These are phyloP conservation scores for Chimonanthus praecox DNA, from an alignment of 164 flowering plant genomes.

Conservation along the genomic window DNA sequence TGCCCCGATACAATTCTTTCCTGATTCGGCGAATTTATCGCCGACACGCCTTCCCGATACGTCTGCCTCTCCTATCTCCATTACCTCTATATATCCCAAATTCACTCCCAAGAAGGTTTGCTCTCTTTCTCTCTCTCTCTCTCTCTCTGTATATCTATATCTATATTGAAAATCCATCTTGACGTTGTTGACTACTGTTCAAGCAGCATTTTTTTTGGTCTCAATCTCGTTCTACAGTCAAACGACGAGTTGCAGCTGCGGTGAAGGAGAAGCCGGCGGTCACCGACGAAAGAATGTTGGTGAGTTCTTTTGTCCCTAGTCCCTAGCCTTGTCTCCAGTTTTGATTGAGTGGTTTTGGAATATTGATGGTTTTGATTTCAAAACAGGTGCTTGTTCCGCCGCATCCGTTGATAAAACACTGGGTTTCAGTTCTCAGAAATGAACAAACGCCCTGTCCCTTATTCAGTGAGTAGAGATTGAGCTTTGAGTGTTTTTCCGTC, in stretches of 20 bases:
- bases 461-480: constrained; percentile 51
- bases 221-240: constrained; percentile 1
- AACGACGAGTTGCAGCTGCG: constrained; percentile 21
- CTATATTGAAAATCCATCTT: not conserved
- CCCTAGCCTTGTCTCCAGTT: not conserved
- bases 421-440: constrained; percentile 91
- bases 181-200: not conserved
- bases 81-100: not conserved
- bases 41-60: constrained; percentile 11
- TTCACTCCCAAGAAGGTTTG: not conserved
- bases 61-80: not conserved
- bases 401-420: constrained; percentile 93
- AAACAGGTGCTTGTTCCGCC: constrained; percentile 90
- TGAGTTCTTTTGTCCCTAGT: constrained; percentile 13
- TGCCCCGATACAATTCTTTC: constrained; percentile 16
- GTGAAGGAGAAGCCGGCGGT: constrained; percentile 31
- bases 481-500: not conserved
- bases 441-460: constrained; percentile 87
- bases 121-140: not conserved
- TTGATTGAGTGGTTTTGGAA: not conserved
- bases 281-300: constrained; percentile 49
- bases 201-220: constrained; percentile 3
- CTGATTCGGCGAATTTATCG: constrained; percentile 21
- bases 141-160: not conserved
- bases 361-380: not conserved